Base-by-base conservation (phyloP, 805 yeast genomes). In the Candida glaebosa region DNA sequence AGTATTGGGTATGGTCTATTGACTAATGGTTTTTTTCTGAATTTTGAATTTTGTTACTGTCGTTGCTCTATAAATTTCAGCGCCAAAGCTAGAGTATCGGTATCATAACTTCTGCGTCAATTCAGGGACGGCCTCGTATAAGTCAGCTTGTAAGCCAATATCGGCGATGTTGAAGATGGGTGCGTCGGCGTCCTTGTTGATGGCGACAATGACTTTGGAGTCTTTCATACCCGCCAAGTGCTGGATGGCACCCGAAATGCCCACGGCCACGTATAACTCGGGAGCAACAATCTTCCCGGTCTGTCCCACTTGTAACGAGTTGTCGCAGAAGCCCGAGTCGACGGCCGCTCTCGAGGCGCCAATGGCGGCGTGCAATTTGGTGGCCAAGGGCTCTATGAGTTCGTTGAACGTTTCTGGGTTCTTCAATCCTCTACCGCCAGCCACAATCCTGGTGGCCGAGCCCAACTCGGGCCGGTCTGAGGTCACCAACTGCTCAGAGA, bases 331-430 rank as follows among this genome's bases (percentile, higher is more conserved):
- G 0, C 97, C 98, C 34, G 95, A 76, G 65, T 91, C 99, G 18
- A 93, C 99, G 25, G 98, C 99, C 15, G 97, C 98, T 63, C 99
- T 82, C 5, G 96, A 87, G 3, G 98, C 98, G 56, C 99, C 99
- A 38, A 91, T 84, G 41, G 96, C 98, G 2, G 98, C 99, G 42
- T 81, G 77, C 44, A 91, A 69, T 45, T 84, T 75, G 43, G 79
- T 81, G 5, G 98, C 97, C 50, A 91, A 71, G 39, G 99, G 98
- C 52, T 75, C 79, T 40, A 93, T 71, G 44, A 87, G 51, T 41
- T 73, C 60, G 42, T 87, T 95, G 62, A 91, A 91, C 43, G 84
- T 83, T 60, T 86, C 96, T 63, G 89, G 90, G 63, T 81, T 81
- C 63, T 90, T 88, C 52, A 91, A 78, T 30, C 96, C 98, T 54